Evolutionary conservation across 169 alveolate genomes (phyloP).

Genomic region (Cryptosporidium parvum): DNA sequence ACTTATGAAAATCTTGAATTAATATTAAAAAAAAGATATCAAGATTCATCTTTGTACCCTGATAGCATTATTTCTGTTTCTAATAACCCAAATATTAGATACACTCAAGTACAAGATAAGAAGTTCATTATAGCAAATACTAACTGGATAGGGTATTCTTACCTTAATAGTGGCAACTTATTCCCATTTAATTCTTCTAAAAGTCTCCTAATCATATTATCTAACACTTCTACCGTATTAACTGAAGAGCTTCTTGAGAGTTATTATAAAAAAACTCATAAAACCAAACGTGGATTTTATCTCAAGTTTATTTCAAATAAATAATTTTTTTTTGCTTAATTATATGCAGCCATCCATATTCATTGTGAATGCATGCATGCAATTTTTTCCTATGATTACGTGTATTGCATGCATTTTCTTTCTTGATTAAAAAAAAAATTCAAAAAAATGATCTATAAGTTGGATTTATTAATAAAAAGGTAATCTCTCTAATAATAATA

Average conservation of each 20-base stretch:
- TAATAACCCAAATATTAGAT: background rate
- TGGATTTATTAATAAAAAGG: no score
- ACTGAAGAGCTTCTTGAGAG: constrained; percentile 33
- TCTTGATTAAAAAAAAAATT: no score
- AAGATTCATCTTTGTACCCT: background rate
- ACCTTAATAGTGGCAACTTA: constrained; percentile 8
- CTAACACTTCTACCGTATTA: background rate
- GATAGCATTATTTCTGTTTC: background rate
- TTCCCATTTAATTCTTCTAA: constrained; percentile 51
- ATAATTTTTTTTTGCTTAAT: background rate
- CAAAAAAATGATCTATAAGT: no score
- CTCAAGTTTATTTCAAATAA: background rate
- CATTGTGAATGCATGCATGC: background rate
- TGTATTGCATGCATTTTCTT: background rate
- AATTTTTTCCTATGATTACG: background rate
- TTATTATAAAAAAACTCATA: constrained; percentile 18
- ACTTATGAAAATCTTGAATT: background rate
- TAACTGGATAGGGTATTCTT: constrained; percentile 40
- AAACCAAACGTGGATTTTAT: constrained; percentile 39
- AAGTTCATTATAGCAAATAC: constrained; percentile 19
- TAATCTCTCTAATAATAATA: no score
- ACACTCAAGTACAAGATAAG: constrained; percentile 11
- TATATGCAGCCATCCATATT: background rate
- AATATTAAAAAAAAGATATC: background rate
- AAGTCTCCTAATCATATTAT: constrained; percentile 30